Conservation (phyloP, 345 rosid genomes). For the Microthlaspi erraticum region DNA sequence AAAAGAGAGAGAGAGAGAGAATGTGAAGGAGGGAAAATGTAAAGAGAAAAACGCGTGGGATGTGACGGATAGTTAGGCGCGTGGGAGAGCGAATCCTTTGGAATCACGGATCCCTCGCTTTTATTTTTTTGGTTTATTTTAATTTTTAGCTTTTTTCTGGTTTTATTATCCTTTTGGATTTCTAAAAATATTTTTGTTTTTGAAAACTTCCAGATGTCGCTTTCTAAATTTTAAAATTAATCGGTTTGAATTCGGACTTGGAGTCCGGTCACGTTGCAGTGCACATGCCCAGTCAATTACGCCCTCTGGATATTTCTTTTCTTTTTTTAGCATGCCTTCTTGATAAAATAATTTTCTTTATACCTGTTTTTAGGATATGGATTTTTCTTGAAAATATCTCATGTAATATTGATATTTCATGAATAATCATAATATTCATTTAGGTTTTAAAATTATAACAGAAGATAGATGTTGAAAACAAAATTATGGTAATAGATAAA, state of each 20-base stretch:
- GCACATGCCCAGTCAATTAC: conserved; percentile 49
- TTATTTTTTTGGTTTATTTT: background rate
- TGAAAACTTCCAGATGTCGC: conserved; percentile 39
- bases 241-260: conserved; percentile 41
- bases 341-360: background rate
- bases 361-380: background rate
- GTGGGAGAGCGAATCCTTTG: conserved; percentile 56
- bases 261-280: conserved; percentile 44
- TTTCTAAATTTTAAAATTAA: conserved; percentile 43
- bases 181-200: background rate
- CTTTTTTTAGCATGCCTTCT: background rate
- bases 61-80: conserved; percentile 52
- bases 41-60: conserved; percentile 43
- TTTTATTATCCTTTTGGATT: background rate
- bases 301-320: conserved; percentile 36
- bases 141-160: conserved; percentile 26
- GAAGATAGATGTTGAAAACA: too few relatives aligned
- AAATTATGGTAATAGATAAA: too few relatives aligned
- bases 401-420: background rate
- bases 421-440: too few relatives aligned
- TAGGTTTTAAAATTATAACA: too few relatives aligned
- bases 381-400: background rate
- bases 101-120: conserved; percentile 61
- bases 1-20: conserved; percentile 40
- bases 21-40: conserved; percentile 36